These are phyloP conservation scores for Alopecurus myosuroides DNA, from an alignment of 176 grass and related monocot species.

Conservation along the genomic window DNA sequence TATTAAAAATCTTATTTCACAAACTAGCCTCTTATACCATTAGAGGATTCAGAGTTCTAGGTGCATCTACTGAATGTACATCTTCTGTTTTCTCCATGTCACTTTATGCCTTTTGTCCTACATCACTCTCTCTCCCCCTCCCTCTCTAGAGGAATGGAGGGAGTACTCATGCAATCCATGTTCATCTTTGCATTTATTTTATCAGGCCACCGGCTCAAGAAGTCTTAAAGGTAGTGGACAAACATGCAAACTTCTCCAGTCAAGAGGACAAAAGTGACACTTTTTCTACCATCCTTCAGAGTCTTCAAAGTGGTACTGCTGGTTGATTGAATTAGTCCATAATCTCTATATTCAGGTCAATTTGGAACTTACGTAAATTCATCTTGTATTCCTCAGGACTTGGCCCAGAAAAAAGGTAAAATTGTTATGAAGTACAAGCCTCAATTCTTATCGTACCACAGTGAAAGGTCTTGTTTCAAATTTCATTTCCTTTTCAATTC, in stretches of 20 bases:
- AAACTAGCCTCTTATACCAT: background rate
- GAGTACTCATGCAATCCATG: background rate
- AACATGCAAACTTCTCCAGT: slow-evolving; percentile 1
- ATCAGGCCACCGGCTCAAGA: background rate
- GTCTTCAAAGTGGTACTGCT: background rate
- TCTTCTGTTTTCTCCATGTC: background rate
- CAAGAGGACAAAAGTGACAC: background rate
- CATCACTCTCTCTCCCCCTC: background rate
- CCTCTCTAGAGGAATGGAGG: background rate
- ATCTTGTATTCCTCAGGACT: background rate
- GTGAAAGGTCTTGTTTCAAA: background rate
- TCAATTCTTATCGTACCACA: background rate
- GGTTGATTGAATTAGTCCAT: background rate
- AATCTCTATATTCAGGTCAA: background rate
- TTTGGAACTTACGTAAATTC: background rate
- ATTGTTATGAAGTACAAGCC: background rate
- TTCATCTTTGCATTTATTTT: slow-evolving; percentile 15
- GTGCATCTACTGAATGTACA: background rate
- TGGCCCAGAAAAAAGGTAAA: background rate
- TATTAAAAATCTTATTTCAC: background rate
- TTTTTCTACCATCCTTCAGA: background rate
- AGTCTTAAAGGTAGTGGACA: background rate
- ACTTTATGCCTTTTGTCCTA: background rate
- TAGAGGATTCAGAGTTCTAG: background rate
- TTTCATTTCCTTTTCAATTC: background rate